Conservation (phyloP, 1,139 yeast species). For the Debaryomycetaceae sp. region DNA sequence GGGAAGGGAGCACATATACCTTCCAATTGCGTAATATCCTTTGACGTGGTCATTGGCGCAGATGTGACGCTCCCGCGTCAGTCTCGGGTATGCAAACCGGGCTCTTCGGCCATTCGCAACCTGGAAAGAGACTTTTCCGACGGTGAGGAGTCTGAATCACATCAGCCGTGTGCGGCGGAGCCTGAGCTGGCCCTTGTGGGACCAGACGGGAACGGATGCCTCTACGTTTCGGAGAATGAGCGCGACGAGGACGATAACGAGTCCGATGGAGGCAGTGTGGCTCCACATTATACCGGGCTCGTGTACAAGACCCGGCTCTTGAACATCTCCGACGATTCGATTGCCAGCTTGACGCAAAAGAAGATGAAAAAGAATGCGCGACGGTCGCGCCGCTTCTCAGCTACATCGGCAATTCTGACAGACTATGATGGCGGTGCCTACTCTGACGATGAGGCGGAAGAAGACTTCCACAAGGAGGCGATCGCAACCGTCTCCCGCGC, state of each 20-base stretch:
- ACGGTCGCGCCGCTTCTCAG: constrained; percentile 19
- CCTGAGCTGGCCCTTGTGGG: constrained; percentile 40
- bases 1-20: constrained; percentile 40
- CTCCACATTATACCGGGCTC: constrained; percentile 24
- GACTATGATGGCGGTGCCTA: constrained; percentile 23
- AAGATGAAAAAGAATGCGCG: constrained; percentile 25
- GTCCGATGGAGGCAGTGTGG: constrained; percentile 22
- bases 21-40: constrained; percentile 77
- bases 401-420: constrained; percentile 29
- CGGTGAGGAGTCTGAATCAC: constrained; percentile 9
- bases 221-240: constrained; percentile 41
- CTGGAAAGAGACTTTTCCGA: constrained; percentile 17
- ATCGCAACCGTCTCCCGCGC: constrained; percentile 90
- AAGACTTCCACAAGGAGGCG: constrained; percentile 80
- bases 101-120: constrained; percentile 23
- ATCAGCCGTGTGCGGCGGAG: constrained; percentile 4
- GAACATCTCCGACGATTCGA: constrained; percentile 71
- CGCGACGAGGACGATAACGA: constrained; percentile 15
- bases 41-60: constrained; percentile 53
- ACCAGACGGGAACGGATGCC: constrained; percentile 45
- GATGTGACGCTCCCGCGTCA: constrained; percentile 36
- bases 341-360: constrained; percentile 47
- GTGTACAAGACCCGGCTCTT: constrained; percentile 54
- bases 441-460: constrained; percentile 46
- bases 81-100: constrained; percentile 41